These are phyloP conservation scores for Talaromyces stipitatus DNA, from an alignment of 495 filamentous ascomycete genomes.

Conservation along the genomic window DNA sequence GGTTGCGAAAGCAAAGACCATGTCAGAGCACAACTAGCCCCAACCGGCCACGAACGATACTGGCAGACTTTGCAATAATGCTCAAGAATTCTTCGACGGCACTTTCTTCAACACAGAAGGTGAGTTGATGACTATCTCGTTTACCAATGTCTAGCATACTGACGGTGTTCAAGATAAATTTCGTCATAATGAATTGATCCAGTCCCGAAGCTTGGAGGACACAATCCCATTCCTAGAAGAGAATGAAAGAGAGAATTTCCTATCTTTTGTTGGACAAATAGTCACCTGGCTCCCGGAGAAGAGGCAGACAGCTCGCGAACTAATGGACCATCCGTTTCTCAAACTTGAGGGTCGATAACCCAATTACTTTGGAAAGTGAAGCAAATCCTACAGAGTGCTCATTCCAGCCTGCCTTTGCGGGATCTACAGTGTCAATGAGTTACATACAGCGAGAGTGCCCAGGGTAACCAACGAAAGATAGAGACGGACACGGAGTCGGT, in stretches of 20 bases:
- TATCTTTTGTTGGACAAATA: conserved; percentile 20
- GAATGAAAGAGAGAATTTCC: conserved; percentile 19
- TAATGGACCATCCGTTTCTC: conserved; percentile 1
- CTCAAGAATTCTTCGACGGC: conserved; percentile 13
- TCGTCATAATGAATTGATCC: conserved; percentile 14
- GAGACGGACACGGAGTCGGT: no score
- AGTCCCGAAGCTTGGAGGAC: conserved; percentile 20
- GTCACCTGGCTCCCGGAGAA: conserved; percentile 24
- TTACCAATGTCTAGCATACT: conserved; percentile 12
- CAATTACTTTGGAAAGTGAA: not conserved
- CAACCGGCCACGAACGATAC: conserved; percentile 6
- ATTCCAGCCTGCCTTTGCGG: not conserved
- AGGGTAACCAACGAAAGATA: no score
- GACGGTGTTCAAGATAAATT: conserved; percentile 31
- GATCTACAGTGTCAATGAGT: not conserved
- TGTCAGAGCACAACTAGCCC: conserved; percentile 11
- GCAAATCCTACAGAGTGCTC: not conserved
- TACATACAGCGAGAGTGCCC: no score
- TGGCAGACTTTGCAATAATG: conserved; percentile 10
- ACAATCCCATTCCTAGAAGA: not conserved
- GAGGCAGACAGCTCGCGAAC: conserved; percentile 12
- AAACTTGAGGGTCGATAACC: not conserved
- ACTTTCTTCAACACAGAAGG: conserved; percentile 16
- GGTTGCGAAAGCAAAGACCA: not conserved
- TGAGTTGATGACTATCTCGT: conserved; percentile 5